phyloP scores from a whole-genome alignment of 2,329 filamentous ascomycete species.

The Pestalotiopsis sp. region DNA sequence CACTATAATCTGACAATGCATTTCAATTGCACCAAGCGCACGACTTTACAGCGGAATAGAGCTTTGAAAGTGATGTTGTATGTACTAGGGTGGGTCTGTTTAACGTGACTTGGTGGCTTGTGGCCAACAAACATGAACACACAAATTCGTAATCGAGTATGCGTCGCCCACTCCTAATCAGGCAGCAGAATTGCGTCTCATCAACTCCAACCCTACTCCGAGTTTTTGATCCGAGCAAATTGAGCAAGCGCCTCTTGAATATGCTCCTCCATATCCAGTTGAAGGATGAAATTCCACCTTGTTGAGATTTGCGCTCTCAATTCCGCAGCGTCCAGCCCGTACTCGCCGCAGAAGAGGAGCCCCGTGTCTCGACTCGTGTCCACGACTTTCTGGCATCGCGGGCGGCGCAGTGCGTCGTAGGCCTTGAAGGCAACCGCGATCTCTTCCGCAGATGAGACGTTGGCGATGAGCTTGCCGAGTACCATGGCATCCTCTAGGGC shows the following conservation, averaged over 20 bases:
- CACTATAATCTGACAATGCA: too few species aligned
- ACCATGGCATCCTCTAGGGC: neutral
- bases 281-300: neutral
- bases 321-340: neutral
- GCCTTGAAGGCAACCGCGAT: neutral
- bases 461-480: neutral
- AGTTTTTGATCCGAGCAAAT: neutral
- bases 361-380: neutral
- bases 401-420: neutral
- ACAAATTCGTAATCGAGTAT: too few species aligned
- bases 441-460: neutral
- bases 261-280: neutral
- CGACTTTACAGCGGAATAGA: too few species aligned
- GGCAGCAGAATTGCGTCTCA: neutral
- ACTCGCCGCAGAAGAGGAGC: neutral
- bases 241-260: neutral
- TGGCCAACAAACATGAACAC: too few species aligned
- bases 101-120: too few species aligned
- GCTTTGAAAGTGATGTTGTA: too few species aligned
- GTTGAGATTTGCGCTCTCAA: neutral
- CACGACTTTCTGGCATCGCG: neutral
- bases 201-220: neutral
- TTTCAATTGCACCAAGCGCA: too few species aligned
- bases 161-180: too few species aligned
- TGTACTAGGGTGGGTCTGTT: too few species aligned